Evolutionary conservation across 768 basidiomycete species (phyloP).

Genomic region (Rhodotorula babjevae): DNA sequence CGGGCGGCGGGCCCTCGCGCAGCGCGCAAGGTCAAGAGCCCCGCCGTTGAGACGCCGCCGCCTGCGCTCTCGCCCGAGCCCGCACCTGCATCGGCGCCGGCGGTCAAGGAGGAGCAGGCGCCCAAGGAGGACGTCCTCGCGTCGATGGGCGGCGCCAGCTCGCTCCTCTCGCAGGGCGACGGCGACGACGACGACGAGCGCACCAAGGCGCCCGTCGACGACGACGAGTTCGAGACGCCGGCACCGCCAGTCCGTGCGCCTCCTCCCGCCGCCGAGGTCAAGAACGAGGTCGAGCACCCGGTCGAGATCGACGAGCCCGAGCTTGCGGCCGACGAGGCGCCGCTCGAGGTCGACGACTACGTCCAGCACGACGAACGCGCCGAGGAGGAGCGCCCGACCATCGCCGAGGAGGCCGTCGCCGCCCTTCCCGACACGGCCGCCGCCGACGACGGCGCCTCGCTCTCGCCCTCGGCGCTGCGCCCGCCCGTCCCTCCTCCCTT

Average conservation of each 20-base stretch:
- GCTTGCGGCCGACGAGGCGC: constrained; percentile 9
- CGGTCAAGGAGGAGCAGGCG: background rate
- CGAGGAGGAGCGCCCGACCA: background rate
- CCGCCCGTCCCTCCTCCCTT: constrained; percentile 21
- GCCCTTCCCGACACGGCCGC: background rate
- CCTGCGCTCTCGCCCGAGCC: background rate
- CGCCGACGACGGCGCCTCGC: background rate
- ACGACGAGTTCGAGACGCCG: constrained; percentile 24
- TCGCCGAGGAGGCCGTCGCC: background rate
- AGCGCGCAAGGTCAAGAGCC: background rate
- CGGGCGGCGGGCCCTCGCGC: constrained; percentile 18
- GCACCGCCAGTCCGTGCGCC: constrained; percentile 2
- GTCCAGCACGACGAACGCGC: background rate
- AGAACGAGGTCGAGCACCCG: background rate
- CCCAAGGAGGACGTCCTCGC: constrained; percentile 13
- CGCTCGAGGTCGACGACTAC: background rate
- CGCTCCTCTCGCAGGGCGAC: background rate
- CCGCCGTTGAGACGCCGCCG: background rate
- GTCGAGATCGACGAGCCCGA: background rate
- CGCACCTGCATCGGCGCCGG: background rate
- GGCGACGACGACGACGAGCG: constrained; percentile 11
- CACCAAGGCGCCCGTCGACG: background rate
- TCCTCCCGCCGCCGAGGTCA: background rate
- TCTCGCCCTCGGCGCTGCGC: background rate
- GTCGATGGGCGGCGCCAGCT: constrained; percentile 8